These are phyloP conservation scores for Exophiala bonariae DNA, from an alignment of 2,329 filamentous ascomycete genomes.

Conservation along the genomic window DNA sequence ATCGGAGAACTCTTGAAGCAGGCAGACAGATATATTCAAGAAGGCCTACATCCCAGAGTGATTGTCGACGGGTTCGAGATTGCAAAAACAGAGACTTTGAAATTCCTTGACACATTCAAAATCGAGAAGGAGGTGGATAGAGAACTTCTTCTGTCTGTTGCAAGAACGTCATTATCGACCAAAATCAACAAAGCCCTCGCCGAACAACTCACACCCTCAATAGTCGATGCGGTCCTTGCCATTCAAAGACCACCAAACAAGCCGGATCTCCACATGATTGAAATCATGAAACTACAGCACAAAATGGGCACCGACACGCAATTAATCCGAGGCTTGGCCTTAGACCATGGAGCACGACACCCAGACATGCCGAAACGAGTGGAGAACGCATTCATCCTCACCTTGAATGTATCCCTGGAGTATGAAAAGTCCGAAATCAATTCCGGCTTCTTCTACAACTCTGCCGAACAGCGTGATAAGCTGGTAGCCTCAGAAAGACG, in stretches of 20 bases:
- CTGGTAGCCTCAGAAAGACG: slow-evolving; percentile 94
- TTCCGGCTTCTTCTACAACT: slow-evolving; percentile 98
- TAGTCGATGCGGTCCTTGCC: slow-evolving; percentile 92
- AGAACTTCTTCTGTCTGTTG: slow-evolving; percentile 89
- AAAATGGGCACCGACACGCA: slow-evolving; percentile 93
- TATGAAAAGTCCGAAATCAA: slow-evolving; percentile 99
- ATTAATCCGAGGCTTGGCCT: slow-evolving; percentile 85
- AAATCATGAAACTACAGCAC: slow-evolving; percentile 99
- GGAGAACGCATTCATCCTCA: slow-evolving; percentile 93
- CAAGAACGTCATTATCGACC: slow-evolving; percentile 89
- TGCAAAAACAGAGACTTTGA: slow-evolving; percentile 87
- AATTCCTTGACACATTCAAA: slow-evolving; percentile 96
- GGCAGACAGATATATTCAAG: slow-evolving; percentile 91
- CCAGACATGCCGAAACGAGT: slow-evolving; percentile 97
- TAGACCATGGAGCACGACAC: slow-evolving; percentile 94
- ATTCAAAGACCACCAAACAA: slow-evolving; percentile 89
- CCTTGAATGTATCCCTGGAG: slow-evolving; percentile 92
- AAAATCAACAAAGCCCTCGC: slow-evolving; percentile 90
- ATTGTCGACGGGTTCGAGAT: slow-evolving; percentile 98
- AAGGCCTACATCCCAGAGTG: slow-evolving; percentile 94
- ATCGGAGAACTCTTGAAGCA: slow-evolving; percentile 98
- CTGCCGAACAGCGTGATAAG: slow-evolving; percentile 94
- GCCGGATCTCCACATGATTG: slow-evolving; percentile 97
- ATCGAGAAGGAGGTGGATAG: slow-evolving; percentile 83
- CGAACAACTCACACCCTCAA: slow-evolving; percentile 86